Conservation (phyloP, 345 rosid species). For the Citrus unshiu region DNA sequence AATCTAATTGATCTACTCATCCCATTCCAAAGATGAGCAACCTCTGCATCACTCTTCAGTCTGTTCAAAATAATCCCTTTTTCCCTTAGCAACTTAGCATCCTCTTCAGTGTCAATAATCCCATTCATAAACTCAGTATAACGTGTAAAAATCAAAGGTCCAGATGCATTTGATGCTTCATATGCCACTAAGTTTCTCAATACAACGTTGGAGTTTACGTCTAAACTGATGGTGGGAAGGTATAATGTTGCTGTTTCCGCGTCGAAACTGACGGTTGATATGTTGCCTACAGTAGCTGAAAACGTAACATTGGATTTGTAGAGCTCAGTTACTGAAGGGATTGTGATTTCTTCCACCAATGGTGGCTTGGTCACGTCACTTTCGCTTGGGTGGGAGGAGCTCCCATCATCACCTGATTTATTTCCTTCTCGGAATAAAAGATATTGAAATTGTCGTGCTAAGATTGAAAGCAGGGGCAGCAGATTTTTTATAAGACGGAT, state of each 20-base stretch:
- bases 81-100: slow-evolving; percentile 64
- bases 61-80: slow-evolving; percentile 57
- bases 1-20: slow-evolving; percentile 67
- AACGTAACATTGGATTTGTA: slow-evolving; percentile 44
- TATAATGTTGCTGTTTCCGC: slow-evolving; percentile 28
- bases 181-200: slow-evolving; percentile 75
- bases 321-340: slow-evolving; percentile 67
- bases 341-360: slow-evolving; percentile 61
- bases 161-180: slow-evolving; percentile 51
- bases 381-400: not conserved
- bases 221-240: slow-evolving; percentile 62
- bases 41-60: slow-evolving; percentile 69
- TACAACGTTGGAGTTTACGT: slow-evolving; percentile 54
- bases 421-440: slow-evolving; percentile 13
- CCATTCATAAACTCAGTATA: slow-evolving; percentile 82
- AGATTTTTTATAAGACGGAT: slow-evolving; percentile 20
- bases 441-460: slow-evolving; percentile 30
- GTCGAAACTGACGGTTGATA: slow-evolving; percentile 35
- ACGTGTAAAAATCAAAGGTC: slow-evolving; percentile 32
- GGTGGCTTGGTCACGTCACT: slow-evolving; percentile 37
- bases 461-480: slow-evolving; percentile 43
- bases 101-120: slow-evolving; percentile 62
- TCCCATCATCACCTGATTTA: slow-evolving; percentile 7
- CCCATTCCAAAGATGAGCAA: slow-evolving; percentile 75
- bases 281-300: slow-evolving; percentile 25